Base-by-base conservation (phyloP, 345 rosid genomes). In the Arabis alpina region DNA sequence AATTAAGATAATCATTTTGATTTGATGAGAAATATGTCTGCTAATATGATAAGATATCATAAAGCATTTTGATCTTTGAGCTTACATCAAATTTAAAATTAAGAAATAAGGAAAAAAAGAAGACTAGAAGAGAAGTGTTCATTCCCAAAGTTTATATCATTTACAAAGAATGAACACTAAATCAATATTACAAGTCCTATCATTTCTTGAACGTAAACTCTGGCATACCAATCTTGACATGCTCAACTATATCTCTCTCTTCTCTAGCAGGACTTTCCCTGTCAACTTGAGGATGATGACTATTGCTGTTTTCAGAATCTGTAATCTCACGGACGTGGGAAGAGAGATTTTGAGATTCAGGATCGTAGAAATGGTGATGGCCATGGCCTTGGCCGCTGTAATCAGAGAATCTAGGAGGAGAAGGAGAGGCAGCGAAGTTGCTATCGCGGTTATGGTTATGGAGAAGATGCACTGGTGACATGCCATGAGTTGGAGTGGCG, bases 401-500 rank as follows among this genome's bases (percentile, higher is more conserved):
- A 71, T 79, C 70, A 1, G 79, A 76, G 44, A 69, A 70, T 15
- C 79, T 76, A 24, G 79, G 61, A 63, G 79, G 61, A 41, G 77
- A 66, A 0, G 89, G 88, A 62, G 93, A 84, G 6, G 72, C 44
- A 7, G 69, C 80, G 73, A 76, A 79, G 81, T 84, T 84, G 27
- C 73, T 78, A 56, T 76, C 59, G 25, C 90, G 86, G 70, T 80
- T 50, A 36, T 79, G 73, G 70, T 27, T 82, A 6, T 80, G 89
- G 56, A 94, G 76, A 65, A 94, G 96, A 80, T 89, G 99, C 14
- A 82, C 85, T 0, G 99, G 98, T 6, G 97, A 93, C 87, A 83
- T 79, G 54, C 87, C 87, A 28, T 77, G 74, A 1, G 80, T 70
- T 6, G 96, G 96, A 3, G 98, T 93, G 32, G 83, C 39, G 4